Percentiles rank a stretch among this genome's conserved stretches.
These are phyloP conservation scores for Moesziomyces sp. DNA, from an alignment of 1,284 basidiomycete species.

Conservation along the genomic window DNA sequence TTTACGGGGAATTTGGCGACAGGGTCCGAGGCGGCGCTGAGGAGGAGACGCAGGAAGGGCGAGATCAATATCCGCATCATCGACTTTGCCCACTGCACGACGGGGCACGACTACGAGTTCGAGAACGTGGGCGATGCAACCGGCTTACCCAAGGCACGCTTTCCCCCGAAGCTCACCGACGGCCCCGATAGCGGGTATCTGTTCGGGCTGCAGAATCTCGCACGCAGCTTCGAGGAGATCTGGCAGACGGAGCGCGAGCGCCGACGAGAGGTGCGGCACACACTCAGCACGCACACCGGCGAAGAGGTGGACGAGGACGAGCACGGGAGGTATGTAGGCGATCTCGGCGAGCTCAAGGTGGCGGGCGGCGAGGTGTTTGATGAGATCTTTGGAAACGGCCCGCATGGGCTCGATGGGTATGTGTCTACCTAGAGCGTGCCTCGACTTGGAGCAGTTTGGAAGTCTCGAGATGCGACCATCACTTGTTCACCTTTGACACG, in stretches of 20 bases:
- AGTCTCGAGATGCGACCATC: too few species aligned
- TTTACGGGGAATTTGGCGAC: not conserved
- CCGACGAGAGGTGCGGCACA: slow-evolving; percentile 21
- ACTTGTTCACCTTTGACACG: too few species aligned
- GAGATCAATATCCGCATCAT: slow-evolving; percentile 96
- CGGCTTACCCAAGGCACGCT: slow-evolving; percentile 69
- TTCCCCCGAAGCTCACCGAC: slow-evolving; percentile 88
- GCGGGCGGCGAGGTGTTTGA: slow-evolving; percentile 64
- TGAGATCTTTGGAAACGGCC: slow-evolving; percentile 62
- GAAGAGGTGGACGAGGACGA: slow-evolving; percentile 33
- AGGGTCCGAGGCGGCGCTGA: slow-evolving; percentile 8
- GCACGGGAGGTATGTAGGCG: slow-evolving; percentile 28
- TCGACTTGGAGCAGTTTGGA: too few species aligned
- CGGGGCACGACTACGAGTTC: slow-evolving; percentile 87
- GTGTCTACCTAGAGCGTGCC: slow-evolving; percentile 39
- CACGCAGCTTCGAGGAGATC: slow-evolving; percentile 74
- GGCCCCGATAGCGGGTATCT: slow-evolving; percentile 94
- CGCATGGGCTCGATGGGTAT: slow-evolving; percentile 50
- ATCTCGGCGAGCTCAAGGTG: slow-evolving; percentile 56
- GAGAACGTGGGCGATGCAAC: not conserved
- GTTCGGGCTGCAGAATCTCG: slow-evolving; percentile 85
- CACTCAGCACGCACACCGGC: not conserved
- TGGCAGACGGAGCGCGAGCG: slow-evolving; percentile 56
- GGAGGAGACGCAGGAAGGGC: slow-evolving; percentile 72
- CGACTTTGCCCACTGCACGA: slow-evolving; percentile 98